Percentiles rank a stretch among this genome's conserved stretches.
These are phyloP conservation scores for Graphiopsis chlorocephala DNA, from an alignment of 2,329 filamentous ascomycete species.

Conservation along the genomic window DNA sequence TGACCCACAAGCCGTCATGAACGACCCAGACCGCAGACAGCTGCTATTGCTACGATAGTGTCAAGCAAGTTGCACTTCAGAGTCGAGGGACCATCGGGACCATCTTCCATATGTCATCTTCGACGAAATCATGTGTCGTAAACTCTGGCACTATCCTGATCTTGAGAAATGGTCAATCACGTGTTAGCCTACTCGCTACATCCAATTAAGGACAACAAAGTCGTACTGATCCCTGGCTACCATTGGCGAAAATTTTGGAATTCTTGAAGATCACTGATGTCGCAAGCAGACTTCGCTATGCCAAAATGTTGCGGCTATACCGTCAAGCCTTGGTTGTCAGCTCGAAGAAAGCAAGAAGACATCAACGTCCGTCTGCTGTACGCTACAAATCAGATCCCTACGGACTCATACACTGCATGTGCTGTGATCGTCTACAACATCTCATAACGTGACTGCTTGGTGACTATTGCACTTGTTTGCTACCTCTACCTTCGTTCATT, in stretches of 20 bases:
- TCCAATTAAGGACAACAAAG: neutral
- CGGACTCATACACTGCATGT: neutral
- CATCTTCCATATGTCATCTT: neutral
- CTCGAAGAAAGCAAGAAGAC: neutral
- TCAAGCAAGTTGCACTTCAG: neutral
- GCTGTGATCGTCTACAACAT: neutral
- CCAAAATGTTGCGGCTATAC: neutral
- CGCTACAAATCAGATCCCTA: neutral
- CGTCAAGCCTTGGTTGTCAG: neutral
- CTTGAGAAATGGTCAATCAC: neutral
- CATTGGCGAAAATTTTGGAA: neutral
- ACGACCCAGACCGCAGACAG: neutral
- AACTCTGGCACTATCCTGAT: neutral
- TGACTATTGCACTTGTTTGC: neutral
- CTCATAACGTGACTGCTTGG: neutral
- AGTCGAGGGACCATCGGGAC: neutral
- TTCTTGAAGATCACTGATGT: neutral
- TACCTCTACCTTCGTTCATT: neutral
- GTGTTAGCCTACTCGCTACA: neutral
- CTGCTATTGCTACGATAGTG: neutral
- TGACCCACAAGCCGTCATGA: neutral
- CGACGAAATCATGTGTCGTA: neutral
- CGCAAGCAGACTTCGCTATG: neutral
- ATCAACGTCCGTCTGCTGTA: neutral
- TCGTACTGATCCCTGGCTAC: neutral